phyloP scores from a whole-genome alignment of 768 basidiomycete species.

The Psilocybe azurescens region DNA sequence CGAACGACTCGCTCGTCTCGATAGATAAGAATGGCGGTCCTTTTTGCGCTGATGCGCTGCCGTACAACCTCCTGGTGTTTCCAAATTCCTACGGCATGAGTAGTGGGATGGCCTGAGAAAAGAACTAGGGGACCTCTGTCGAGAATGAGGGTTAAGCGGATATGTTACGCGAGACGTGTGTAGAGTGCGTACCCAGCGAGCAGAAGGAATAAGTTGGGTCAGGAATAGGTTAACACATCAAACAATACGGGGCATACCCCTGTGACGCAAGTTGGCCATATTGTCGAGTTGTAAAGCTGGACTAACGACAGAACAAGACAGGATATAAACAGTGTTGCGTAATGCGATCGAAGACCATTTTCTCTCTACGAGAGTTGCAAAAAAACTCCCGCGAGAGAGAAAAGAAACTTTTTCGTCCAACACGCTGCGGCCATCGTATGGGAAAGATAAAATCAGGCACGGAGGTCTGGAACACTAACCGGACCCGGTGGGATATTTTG shows the following conservation, averaged over 20 bases:
- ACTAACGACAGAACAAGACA: not conserved
- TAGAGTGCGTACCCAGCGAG: not conserved
- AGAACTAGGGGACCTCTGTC: not conserved
- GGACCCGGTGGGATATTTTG: slow-evolving; percentile 4
- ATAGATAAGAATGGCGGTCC: slow-evolving; percentile 4
- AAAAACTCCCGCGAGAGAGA: slow-evolving; percentile 5
- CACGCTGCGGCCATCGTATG: not conserved
- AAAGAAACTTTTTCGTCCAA: not conserved
- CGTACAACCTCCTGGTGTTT: not conserved
- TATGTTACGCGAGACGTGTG: not conserved
- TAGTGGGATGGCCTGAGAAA: slow-evolving; percentile 5
- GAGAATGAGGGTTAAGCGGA: slow-evolving; percentile 6
- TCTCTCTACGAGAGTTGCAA: not conserved
- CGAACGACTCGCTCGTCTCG: not conserved
- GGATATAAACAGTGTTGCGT: not conserved
- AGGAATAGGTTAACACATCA: not conserved
- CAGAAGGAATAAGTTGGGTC: not conserved
- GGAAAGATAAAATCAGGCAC: slow-evolving; percentile 3
- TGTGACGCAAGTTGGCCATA: not conserved
- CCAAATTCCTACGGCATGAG: slow-evolving; percentile 3
- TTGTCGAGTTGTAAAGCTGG: not conserved
- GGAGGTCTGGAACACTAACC: not conserved
- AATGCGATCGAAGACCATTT: not conserved
- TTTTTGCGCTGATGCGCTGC: slow-evolving; percentile 6
- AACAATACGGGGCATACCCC: not conserved